Base-by-base conservation (phyloP, 1,284 basidiomycete genomes). In the Rhodotorula sp. region DNA sequence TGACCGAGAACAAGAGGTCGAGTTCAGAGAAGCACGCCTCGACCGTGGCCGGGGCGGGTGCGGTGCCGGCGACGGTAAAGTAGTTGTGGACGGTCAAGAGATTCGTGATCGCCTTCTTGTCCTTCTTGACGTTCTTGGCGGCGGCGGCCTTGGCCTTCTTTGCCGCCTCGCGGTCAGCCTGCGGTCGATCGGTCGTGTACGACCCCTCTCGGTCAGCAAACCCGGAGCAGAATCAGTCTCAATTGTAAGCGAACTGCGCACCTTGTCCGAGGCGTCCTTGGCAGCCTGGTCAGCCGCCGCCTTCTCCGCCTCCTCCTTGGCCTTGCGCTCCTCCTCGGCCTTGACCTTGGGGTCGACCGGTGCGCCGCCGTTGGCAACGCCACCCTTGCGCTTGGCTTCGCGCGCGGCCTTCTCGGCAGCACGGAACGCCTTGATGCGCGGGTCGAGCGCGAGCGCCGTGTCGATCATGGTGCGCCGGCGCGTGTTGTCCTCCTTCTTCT, bases 401-500 rank as follows among this genome's bases (percentile, higher is more conserved):
- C 95, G 86, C 1, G 91, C 93, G 69, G 91, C 93, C 82, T 97
- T 98, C 83, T 98, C 95, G 79, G 96, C 89, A 75, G 93, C 89
- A 82, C 95, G 96, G 85, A 98, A 96, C 73, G 91, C 86, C 84
- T 95, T 98, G 85, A 99, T 97, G 73, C 95, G 91, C 44, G 95
- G 95, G 81, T 99, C 95, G 72, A 89, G 80, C 69, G 87, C 86
- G 66, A 98, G 86, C 15, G 93, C 88, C 69, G 89, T 84, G 83
- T 99, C 96, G 61, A 99, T 93, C 37, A 98, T 85, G 61, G 84
- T 85, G 67, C 96, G 89, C 53, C 98, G 82, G 78, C 95, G 90
- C 4, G 93, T 90, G 68, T 88, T 98, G 83, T 99, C 96, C 79
- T 97, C 96, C 86, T 97, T 98, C 86, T 99, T 99, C 82, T 93